These are phyloP conservation scores for Zea luxurians DNA, from an alignment of 176 grass and related monocot species.

Conservation along the genomic window DNA sequence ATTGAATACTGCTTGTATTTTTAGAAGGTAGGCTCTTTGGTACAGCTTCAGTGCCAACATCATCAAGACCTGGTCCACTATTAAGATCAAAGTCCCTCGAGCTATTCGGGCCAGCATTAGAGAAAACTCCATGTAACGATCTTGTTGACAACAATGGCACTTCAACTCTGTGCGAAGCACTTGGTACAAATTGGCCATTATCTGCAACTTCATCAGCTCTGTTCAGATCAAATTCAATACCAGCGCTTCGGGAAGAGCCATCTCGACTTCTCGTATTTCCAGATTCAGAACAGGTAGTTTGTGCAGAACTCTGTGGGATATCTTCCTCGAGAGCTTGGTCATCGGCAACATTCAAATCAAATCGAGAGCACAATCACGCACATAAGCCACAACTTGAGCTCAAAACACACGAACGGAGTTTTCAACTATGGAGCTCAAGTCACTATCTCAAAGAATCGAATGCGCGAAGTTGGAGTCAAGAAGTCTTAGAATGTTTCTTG, in stretches of 20 bases:
- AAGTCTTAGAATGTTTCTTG: too few relatives aligned
- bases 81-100: constrained; percentile 73
- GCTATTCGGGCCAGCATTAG: constrained; percentile 44
- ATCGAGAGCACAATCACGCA: too few relatives aligned
- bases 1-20: constrained; percentile 54
- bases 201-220: constrained; percentile 59
- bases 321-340: constrained; percentile 71
- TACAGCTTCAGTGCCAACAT: constrained; percentile 50
- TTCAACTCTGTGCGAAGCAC: constrained; percentile 43
- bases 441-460: too few relatives aligned
- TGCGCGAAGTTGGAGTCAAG: too few relatives aligned
- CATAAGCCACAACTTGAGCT: too few relatives aligned
- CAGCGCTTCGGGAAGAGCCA: constrained; percentile 40
- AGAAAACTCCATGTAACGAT: constrained; percentile 42
- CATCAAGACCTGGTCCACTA: constrained; percentile 66
- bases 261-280: constrained; percentile 51
- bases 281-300: constrained; percentile 58
- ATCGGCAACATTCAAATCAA: constrained; percentile 81
- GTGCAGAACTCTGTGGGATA: constrained; percentile 50
- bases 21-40: constrained; percentile 51
- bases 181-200: constrained; percentile 47
- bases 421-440: too few relatives aligned
- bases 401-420: too few relatives aligned
- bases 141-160: constrained; percentile 52
- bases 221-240: constrained; percentile 77